phyloP scores from a whole-genome alignment of 352 stramenopile species.

The Globisporangium acanthophoron region DNA sequence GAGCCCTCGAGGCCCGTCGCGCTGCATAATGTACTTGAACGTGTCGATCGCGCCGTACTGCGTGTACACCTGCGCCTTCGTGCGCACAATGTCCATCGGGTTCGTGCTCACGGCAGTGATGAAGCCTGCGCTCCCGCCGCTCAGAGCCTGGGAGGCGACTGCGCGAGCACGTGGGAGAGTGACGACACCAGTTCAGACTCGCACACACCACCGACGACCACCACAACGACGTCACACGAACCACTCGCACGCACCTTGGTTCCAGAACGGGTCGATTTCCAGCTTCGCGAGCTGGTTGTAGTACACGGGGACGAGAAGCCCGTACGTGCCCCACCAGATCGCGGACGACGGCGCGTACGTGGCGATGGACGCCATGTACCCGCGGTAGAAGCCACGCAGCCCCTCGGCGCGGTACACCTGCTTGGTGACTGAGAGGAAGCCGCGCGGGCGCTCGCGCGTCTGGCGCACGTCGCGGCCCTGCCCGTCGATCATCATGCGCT shows the following conservation, averaged over 20 bases:
- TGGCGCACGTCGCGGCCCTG: constrained; percentile 60
- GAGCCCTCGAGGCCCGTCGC: constrained; percentile 63
- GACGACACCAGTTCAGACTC: not conserved
- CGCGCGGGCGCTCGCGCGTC: constrained; percentile 47
- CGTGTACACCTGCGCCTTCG: constrained; percentile 80
- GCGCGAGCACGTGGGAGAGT: not conserved
- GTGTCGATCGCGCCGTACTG: constrained; percentile 81
- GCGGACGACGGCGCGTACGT: constrained; percentile 83
- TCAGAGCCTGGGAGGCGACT: constrained; percentile 76
- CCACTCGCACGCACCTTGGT: constrained; percentile 47
- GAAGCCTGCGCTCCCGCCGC: constrained; percentile 68
- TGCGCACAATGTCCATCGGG: constrained; percentile 87
- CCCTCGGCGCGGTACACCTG: constrained; percentile 60
- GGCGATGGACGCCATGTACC: constrained; percentile 79
- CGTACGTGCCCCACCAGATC: constrained; percentile 88
- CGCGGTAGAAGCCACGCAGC: constrained; percentile 74
- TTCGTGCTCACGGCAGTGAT: constrained; percentile 81
- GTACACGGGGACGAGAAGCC: constrained; percentile 70
- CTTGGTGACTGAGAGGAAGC: constrained; percentile 58
- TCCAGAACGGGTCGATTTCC: constrained; percentile 67
- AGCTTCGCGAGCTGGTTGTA: constrained; percentile 53
- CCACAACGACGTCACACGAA: not conserved
- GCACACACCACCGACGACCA: not conserved
- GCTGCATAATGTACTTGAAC: constrained; percentile 78
- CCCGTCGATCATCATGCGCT: constrained; percentile 86